phyloP scores from a whole-genome alignment of 345 rosid species.

The Murraya paniculata region DNA sequence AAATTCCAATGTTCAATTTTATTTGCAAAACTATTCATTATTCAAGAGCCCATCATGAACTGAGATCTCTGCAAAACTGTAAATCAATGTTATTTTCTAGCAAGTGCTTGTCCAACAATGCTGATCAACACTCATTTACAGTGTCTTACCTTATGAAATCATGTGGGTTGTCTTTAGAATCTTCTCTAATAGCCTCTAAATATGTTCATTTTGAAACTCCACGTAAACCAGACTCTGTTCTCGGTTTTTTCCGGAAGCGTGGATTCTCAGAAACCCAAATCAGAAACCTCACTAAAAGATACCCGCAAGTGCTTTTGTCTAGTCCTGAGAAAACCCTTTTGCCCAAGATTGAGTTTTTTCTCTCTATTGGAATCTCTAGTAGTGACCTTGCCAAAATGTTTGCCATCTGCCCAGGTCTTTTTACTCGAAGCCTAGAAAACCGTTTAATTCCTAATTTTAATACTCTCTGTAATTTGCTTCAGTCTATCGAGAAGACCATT shows the following conservation, averaged over 20 bases:
- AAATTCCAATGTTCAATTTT: neutral
- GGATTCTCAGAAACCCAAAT: conserved; percentile 34
- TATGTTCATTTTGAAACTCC: neutral
- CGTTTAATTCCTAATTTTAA: conserved; percentile 13
- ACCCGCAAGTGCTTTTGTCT: conserved; percentile 2
- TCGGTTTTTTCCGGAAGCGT: conserved; percentile 14
- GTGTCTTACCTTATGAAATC: conserved; percentile 21
- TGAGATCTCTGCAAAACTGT: neutral
- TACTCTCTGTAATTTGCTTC: neutral
- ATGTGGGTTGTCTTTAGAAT: conserved; percentile 15
- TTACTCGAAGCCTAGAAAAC: conserved; percentile 3
- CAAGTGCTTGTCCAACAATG: neutral
- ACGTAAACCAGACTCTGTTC: conserved; percentile 7
- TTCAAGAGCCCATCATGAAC: neutral
- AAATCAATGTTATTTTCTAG: neutral
- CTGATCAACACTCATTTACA: conserved; percentile 9
- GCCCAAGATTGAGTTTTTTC: conserved; percentile 11
- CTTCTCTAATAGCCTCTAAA: conserved; percentile 14
- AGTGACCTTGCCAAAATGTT: neutral
- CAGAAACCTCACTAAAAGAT: neutral
- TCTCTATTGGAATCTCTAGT: conserved; percentile 13
- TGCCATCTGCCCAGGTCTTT: neutral
- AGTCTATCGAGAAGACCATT: neutral
- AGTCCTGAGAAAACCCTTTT: neutral
- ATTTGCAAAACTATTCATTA: neutral